Percentiles rank a stretch among this genome's conserved stretches.
Conservation (phyloP, 2,329 filamentous ascomycete genomes). For the Achaetomium macrosporum region DNA sequence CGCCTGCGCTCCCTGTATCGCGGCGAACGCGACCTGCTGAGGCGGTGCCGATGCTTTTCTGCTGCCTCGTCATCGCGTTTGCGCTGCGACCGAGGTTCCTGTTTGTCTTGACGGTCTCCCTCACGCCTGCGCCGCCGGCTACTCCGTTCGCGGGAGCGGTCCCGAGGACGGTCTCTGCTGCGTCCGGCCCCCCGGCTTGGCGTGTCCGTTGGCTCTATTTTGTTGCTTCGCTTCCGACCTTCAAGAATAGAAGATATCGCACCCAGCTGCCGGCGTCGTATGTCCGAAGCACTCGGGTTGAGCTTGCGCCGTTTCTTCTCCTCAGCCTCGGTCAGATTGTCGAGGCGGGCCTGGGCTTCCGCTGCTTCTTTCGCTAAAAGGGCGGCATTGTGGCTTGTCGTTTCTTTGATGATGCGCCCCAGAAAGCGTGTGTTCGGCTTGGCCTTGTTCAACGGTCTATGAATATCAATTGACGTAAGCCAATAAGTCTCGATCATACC, state of each 20-base stretch:
- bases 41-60: constrained; percentile 4
- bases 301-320: constrained; percentile 40
- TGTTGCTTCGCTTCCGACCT: constrained; percentile 34
- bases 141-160: constrained; percentile 3
- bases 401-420: constrained; percentile 80
- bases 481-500: background rate
- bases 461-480: constrained; percentile 6
- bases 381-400: constrained; percentile 81
- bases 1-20: constrained; percentile 9
- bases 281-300: constrained; percentile 45
- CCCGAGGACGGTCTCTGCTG: constrained; percentile 3
- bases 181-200: background rate
- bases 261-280: constrained; percentile 53
- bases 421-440: constrained; percentile 92
- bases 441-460: constrained; percentile 60
- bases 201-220: constrained; percentile 1
- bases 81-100: constrained; percentile 4
- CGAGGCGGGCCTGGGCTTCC: constrained; percentile 67
- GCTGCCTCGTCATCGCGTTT: constrained; percentile 2
- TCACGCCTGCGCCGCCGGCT: constrained; percentile 2
- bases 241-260: constrained; percentile 55
- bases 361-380: constrained; percentile 77
- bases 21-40: constrained; percentile 19
- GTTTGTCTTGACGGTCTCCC: constrained; percentile 5
- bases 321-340: constrained; percentile 48